These are phyloP conservation scores for Erigeron canadensis DNA, from an alignment of 129 eudicot species.

Conservation along the genomic window DNA sequence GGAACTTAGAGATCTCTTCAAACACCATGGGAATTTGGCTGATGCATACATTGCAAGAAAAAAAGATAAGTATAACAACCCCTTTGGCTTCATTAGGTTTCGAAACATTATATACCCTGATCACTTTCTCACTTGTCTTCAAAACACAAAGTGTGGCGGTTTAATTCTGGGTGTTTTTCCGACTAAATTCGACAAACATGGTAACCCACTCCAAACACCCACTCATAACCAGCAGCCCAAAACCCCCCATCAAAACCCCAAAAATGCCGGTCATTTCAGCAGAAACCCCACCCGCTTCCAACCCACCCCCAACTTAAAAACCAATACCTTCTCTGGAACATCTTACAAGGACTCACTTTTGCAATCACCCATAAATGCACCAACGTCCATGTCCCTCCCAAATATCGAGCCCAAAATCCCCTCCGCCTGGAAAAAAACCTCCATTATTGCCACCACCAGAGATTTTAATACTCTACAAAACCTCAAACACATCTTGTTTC, in stretches of 20 bases:
- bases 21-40: not conserved
- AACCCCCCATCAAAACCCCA: not conserved
- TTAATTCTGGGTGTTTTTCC: not conserved
- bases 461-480: not conserved
- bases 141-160: not conserved
- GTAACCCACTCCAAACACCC: not conserved
- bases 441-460: not conserved
- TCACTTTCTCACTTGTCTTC: not conserved
- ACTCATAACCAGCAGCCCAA: not conserved
- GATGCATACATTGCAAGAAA: not conserved
- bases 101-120: not conserved
- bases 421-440: not conserved
- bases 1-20: not conserved
- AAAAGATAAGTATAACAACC: not conserved
- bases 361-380: not conserved
- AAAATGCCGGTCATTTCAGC: not conserved
- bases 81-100: not conserved
- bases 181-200: not conserved
- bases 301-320: not conserved
- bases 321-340: not conserved
- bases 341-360: not conserved
- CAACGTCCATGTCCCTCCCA: not conserved
- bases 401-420: not conserved
- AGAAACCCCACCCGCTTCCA: not conserved
- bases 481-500: not conserved